Percentiles rank a stretch among this genome's conserved stretches.
Evolutionary conservation across 2,329 filamentous ascomycete species (phyloP).

Genomic region (Talaromyces sp.): DNA sequence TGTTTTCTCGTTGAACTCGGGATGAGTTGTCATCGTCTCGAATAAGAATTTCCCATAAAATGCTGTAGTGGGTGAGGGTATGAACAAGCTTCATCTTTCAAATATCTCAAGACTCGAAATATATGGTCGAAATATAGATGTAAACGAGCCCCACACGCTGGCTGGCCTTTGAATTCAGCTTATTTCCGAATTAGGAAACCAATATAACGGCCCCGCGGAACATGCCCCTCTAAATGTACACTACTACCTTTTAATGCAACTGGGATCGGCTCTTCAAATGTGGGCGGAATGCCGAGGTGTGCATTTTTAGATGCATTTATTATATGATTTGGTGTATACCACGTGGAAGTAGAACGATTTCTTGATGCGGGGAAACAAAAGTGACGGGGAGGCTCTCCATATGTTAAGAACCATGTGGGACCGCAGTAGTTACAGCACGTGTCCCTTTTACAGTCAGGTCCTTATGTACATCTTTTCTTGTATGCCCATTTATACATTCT

Average conservation of each 20-base stretch:
- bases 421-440: neutral
- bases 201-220: neutral
- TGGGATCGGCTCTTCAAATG: neutral
- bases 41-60: neutral
- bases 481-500: neutral
- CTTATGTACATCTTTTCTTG: neutral
- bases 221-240: neutral
- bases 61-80: neutral
- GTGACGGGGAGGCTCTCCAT: conserved; percentile 7
- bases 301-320: neutral
- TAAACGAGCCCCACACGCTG: conserved; percentile 10
- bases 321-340: neutral
- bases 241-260: neutral
- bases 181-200: neutral
- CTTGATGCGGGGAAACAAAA: conserved; percentile 1
- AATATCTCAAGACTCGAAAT: neutral
- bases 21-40: conserved; percentile 27
- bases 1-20: conserved; percentile 28
- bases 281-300: neutral
- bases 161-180: neutral
- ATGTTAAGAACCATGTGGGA: neutral
- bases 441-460: neutral
- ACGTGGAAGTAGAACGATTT: neutral
- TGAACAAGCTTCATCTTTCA: neutral
- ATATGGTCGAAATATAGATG: neutral